These are phyloP conservation scores for Protea cynaroides DNA, from an alignment of 164 flowering plant species.

Conservation along the genomic window DNA sequence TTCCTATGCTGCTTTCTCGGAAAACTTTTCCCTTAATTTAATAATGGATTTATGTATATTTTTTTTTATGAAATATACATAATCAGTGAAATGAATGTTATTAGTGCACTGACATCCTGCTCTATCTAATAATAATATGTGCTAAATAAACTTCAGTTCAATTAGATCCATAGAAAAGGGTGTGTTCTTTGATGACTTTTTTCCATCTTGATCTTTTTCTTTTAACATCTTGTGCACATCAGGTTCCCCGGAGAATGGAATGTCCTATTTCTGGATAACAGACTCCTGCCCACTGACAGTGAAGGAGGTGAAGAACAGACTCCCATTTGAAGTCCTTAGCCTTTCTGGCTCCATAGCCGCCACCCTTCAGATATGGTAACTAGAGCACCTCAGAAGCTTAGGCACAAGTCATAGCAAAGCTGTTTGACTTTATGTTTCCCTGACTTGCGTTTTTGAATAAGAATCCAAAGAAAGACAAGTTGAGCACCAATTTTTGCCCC, in stretches of 20 bases:
- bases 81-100: neutral
- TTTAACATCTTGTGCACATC: slow-evolving; percentile 9
- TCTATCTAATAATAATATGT: too few relatives aligned
- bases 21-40: too few relatives aligned
- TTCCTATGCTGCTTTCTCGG: too few relatives aligned
- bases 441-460: neutral
- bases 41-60: neutral
- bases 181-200: neutral
- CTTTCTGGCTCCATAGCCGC: slow-evolving; percentile 79
- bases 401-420: neutral
- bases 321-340: slow-evolving; percentile 91
- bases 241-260: slow-evolving; percentile 65
- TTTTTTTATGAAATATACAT: neutral
- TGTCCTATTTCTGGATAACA: slow-evolving; percentile 93
- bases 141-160: too few relatives aligned
- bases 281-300: slow-evolving; percentile 92
- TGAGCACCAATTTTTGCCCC: neutral
- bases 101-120: too few relatives aligned
- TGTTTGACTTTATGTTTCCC: neutral
- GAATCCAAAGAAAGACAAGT: neutral
- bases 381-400: too few relatives aligned
- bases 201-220: neutral
- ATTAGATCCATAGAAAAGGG: too few relatives aligned
- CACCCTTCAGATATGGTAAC: slow-evolving; percentile 53
- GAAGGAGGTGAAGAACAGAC: slow-evolving; percentile 53